Conservation (phyloP, 2,329 filamentous ascomycete genomes). For the Colletotrichum theobromicola region DNA sequence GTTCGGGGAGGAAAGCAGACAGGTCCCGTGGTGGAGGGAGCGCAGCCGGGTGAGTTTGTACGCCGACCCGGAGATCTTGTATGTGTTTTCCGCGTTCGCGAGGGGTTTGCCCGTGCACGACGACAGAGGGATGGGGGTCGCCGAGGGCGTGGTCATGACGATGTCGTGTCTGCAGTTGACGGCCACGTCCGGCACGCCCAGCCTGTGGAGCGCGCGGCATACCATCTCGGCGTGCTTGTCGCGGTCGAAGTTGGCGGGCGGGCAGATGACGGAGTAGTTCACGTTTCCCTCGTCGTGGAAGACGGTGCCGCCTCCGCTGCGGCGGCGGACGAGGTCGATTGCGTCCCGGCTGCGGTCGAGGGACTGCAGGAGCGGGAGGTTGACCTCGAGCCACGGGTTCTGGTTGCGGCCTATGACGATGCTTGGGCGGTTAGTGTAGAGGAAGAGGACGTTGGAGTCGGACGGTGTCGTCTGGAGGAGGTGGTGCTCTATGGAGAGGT, state of each 20-base stretch:
- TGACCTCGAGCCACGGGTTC: conserved; percentile 94
- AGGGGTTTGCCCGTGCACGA: neutral
- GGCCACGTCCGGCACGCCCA: conserved; percentile 64
- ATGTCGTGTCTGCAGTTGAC: conserved; percentile 96
- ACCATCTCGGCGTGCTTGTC: conserved; percentile 94
- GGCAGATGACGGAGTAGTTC: conserved; percentile 93
- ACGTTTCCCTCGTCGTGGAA: conserved; percentile 94
- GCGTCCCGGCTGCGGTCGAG: conserved; percentile 21
- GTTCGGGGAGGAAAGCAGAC: conserved; percentile 79
- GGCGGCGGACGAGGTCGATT: conserved; percentile 73
- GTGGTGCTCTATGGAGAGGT: conserved; percentile 93
- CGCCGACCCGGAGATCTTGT: conserved; percentile 92
- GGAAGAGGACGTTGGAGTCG: conserved; percentile 79
- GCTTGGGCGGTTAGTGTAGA: conserved; percentile 88
- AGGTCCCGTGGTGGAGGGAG: conserved; percentile 92
- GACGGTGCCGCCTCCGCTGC: conserved; percentile 89
- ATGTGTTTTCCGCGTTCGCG: conserved; percentile 37
- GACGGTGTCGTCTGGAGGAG: conserved; percentile 77
- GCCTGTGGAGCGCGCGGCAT: conserved; percentile 73
- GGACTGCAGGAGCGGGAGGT: conserved; percentile 64
- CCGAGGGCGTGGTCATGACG: conserved; percentile 63
- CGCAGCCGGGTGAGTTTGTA: conserved; percentile 87
- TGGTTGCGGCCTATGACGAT: conserved; percentile 95
- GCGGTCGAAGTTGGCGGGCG: conserved; percentile 76
- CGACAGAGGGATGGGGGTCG: neutral